Evolutionary conservation across 352 stramenopile genomes (phyloP).

Genomic region (Elongisporangium prolatum): DNA sequence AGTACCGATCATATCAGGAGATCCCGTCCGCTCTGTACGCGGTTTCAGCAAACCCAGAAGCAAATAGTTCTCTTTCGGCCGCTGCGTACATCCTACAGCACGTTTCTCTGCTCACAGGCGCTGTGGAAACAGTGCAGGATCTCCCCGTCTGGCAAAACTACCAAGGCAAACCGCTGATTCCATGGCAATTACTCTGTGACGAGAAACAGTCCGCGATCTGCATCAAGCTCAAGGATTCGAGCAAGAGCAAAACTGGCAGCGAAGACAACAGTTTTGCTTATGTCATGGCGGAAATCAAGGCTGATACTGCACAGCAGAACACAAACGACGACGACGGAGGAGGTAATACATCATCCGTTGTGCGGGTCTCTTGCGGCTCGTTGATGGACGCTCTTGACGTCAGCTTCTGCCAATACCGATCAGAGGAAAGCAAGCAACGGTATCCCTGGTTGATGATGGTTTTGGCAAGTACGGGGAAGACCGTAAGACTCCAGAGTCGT

Average conservation of each 20-base stretch:
- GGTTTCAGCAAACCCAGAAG: constrained; percentile 21
- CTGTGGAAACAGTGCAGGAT: constrained; percentile 38
- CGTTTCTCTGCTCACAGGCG: constrained; percentile 42
- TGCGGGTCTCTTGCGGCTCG: constrained; percentile 19
- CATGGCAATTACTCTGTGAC: constrained; percentile 41
- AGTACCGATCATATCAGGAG: constrained; percentile 64
- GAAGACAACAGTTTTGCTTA: constrained; percentile 30
- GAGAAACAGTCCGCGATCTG: constrained; percentile 37
- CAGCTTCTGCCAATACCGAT: constrained; percentile 33
- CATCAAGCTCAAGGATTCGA: constrained; percentile 28
- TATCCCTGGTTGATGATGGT: constrained; percentile 39
- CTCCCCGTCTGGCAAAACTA: constrained; percentile 58
- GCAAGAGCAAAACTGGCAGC: background rate
- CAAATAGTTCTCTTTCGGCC: background rate
- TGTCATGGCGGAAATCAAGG: constrained; percentile 33
- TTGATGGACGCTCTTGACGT: constrained; percentile 56
- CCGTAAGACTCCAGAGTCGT: constrained; percentile 39
- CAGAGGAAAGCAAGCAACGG: constrained; percentile 10
- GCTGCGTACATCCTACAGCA: constrained; percentile 40
- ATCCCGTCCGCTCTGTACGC: constrained; percentile 40
- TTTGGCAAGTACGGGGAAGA: constrained; percentile 44
- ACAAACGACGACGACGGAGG: constrained; percentile 8
- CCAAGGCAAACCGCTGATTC: constrained; percentile 35
- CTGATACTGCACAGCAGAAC: background rate
- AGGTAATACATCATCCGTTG: background rate